These are phyloP conservation scores for Pichia terricola DNA, from an alignment of 1,139 yeast genomes.

Conservation along the genomic window DNA sequence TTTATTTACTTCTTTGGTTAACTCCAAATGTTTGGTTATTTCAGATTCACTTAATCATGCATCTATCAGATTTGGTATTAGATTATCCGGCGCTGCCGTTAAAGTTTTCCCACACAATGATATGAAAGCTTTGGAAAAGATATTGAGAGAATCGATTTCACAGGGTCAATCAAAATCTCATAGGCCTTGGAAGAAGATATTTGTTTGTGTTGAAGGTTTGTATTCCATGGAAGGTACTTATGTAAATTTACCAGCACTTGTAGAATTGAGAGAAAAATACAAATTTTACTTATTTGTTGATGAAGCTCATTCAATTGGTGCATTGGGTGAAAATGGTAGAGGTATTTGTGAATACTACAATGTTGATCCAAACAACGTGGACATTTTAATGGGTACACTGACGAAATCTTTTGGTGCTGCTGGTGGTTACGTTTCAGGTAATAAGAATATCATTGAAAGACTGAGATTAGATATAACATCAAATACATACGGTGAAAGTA, in stretches of 20 bases:
- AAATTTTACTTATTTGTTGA: conserved; percentile 87
- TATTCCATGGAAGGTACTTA: conserved; percentile 98
- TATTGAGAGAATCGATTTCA: conserved; percentile 79
- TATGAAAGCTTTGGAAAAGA: conserved; percentile 68
- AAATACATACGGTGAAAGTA: conserved; percentile 71
- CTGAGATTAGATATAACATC: conserved; percentile 68
- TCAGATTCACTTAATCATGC: conserved; percentile 95
- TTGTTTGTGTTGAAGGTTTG: conserved; percentile 90
- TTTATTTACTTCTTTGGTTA: conserved; percentile 73
- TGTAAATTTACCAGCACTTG: conserved; percentile 72
- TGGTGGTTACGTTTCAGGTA: conserved; percentile 90
- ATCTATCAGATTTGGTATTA: conserved; percentile 88
- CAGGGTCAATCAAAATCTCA: conserved; percentile 96
- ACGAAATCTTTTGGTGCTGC: conserved; percentile 98
- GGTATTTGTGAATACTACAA: conserved; percentile 94
- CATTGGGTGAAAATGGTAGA: conserved; percentile 86
- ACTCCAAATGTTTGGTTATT: conserved; percentile 79
- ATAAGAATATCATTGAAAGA: conserved; percentile 57
- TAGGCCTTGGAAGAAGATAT: conserved; percentile 93
- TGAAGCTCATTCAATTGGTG: conserved; percentile 98
- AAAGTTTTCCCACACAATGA: conserved; percentile 91
- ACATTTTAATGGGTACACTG: conserved; percentile 91
- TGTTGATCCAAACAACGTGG: conserved; percentile 65
- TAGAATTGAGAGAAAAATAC: conserved; percentile 73
- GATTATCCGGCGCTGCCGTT: conserved; percentile 88